Evolutionary conservation across 352 stramenopile genomes (phyloP).

Genomic region (Globisporangium cylindrosporum): DNA sequence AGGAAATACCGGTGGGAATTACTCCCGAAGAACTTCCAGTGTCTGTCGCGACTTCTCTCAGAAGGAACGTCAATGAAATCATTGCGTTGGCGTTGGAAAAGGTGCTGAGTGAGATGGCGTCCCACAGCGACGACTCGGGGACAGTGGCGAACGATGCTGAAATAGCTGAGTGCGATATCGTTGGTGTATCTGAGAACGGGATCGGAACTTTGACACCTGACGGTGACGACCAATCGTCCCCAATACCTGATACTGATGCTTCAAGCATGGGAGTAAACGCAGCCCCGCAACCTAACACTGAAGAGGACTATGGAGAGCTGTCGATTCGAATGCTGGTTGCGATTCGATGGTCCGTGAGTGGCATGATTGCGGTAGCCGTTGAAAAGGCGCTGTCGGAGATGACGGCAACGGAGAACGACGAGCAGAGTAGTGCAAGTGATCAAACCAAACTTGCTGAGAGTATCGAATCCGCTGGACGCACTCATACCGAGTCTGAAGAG

Average conservation of each 20-base stretch:
- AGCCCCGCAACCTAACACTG: background rate
- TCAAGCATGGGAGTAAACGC: too few relatives aligned
- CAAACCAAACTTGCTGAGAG: background rate
- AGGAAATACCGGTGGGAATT: too few relatives aligned
- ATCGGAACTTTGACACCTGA: background rate
- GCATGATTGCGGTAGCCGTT: conserved; percentile 38
- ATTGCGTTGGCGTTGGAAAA: conserved; percentile 27
- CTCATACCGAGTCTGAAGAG: conserved; percentile 7
- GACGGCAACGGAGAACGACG: background rate
- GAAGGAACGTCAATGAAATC: conserved; percentile 30
- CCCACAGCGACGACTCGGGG: background rate
- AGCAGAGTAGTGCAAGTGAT: background rate
- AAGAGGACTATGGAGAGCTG: conserved; percentile 14
- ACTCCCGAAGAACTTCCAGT: conserved; percentile 14
- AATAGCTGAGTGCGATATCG: too few relatives aligned
- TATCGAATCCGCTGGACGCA: background rate
- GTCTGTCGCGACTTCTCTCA: conserved; percentile 30
- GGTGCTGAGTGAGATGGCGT: conserved; percentile 22
- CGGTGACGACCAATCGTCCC: background rate
- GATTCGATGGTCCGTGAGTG: conserved; percentile 37
- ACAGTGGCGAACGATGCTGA: background rate
- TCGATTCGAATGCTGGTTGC: conserved; percentile 49
- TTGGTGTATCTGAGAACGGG: too few relatives aligned
- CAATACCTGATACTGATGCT: background rate
- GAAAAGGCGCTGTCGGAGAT: conserved; percentile 27